These are phyloP conservation scores for Aspergillus fumigatus DNA, from an alignment of 2,329 filamentous ascomycete genomes.

Conservation along the genomic window DNA sequence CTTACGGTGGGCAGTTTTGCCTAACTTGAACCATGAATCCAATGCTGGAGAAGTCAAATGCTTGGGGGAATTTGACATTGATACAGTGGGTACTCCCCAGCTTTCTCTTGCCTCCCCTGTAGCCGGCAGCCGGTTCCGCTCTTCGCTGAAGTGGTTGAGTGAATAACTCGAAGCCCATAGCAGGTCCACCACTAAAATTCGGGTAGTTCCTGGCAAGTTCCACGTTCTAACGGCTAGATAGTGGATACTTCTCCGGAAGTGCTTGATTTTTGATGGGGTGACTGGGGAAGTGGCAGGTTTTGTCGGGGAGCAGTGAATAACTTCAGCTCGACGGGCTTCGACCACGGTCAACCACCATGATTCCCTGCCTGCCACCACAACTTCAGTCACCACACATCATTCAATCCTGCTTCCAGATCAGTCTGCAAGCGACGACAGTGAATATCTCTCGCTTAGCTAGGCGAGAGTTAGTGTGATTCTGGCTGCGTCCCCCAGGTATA, in stretches of 20 bases:
- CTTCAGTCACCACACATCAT: background rate
- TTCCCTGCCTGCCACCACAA: background rate
- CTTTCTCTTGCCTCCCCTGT: background rate
- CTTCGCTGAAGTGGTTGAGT: background rate
- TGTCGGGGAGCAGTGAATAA: background rate
- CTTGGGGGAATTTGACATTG: background rate
- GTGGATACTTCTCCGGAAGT: background rate
- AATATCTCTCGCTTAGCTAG: background rate
- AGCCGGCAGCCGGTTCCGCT: background rate
- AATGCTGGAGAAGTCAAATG: background rate
- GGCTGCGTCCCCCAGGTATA: background rate
- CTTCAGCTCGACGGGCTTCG: background rate
- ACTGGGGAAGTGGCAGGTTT: background rate
- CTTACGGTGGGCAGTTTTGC: background rate
- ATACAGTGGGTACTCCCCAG: background rate
- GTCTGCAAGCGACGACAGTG: background rate
- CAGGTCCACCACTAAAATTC: background rate
- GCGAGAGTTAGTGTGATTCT: background rate
- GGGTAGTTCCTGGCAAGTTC: background rate
- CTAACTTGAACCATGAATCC: background rate
- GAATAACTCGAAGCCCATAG: background rate
- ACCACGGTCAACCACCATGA: background rate
- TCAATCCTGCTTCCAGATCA: background rate
- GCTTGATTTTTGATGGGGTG: background rate
- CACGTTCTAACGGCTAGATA: background rate